Base-by-base conservation (phyloP, 75 land plant species). In the Ceratopteris richardii region DNA sequence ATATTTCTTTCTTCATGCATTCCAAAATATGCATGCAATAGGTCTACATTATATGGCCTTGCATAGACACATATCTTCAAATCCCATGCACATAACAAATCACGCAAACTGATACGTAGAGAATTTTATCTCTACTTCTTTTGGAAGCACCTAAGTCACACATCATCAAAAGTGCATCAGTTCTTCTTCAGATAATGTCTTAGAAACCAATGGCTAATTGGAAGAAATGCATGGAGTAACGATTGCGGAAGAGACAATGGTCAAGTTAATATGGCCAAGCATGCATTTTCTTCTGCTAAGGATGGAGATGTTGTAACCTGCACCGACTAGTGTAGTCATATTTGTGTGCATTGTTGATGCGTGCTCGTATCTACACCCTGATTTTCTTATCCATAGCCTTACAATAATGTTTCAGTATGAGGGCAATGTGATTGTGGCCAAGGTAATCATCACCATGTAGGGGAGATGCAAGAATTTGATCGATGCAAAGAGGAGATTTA, bases 381-480 rank as follows among this genome's bases (percentile, higher is more conserved):
- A 25, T 4, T 9, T 16, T 26, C 2, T 16, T 5, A 21, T 46
- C 2, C 50, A 46, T 21, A 4, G n/a, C 30, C 21, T 17, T 31
- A 14, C 36, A 29, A 33, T 39, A 2, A 36, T 13, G 30, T 27
- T 22, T 9, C 12, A 18, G 13, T 58, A 16, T 58, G 53, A 56
- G 42, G 41, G 54, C 31, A 60, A 60, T 55, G 24, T 33, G 33
- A 41, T 61, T 59, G 51, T 61, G 0, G 77, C 58, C 61, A 79
- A 69, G 62, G 60, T 62, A 0, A 57, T 79, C 56, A 53, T 79
- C 30, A 61, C 46, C 40, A 71, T 71, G 66, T 74, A 69, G 41
- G 18, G 31, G 48, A 62, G 44, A 13, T 26, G 58, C 41, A 66
- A 77, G 2, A 51, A 61, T 43, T 10, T 69, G 39, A 55, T 39